A percentile compares a stretch with the other conserved stretches of the same genome.
Evolutionary conservation across 2,329 filamentous ascomycete genomes (phyloP).

Genomic region (Botrytis squamosa): DNA sequence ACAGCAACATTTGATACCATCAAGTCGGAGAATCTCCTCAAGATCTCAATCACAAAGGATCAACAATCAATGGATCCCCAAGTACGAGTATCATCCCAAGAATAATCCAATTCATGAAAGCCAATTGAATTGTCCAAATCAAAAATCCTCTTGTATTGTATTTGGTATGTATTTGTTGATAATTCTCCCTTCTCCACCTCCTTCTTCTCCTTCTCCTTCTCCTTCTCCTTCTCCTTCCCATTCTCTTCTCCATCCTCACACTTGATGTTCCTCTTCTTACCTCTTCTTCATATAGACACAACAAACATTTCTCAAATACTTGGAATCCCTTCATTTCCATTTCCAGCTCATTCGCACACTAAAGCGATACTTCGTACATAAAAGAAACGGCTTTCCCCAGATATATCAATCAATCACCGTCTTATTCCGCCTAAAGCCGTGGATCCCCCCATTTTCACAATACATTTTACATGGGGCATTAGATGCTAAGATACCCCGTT

Average conservation of each 20-base stretch:
- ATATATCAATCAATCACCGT: conserved; percentile 4
- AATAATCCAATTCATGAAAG: background rate
- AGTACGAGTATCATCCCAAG: background rate
- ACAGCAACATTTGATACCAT: background rate
- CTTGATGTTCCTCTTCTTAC: background rate
- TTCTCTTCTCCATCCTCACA: background rate
- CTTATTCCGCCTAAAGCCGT: background rate
- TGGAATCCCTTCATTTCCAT: background rate
- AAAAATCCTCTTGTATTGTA: background rate
- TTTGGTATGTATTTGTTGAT: background rate
- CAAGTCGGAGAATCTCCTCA: background rate
- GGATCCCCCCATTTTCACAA: conserved; percentile 1
- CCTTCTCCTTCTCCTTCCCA: background rate
- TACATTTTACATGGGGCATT: background rate
- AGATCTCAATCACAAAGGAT: background rate
- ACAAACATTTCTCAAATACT: background rate
- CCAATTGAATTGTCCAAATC: background rate
- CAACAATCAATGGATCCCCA: background rate
- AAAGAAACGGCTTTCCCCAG: conserved; percentile 3
- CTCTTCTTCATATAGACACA: background rate
- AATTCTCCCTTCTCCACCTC: background rate
- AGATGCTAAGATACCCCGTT: conserved; percentile 8
- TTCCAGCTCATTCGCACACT: background rate
- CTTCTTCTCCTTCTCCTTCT: background rate
- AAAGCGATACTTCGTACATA: background rate